Percentiles rank a stretch among this genome's conserved stretches.
These are phyloP conservation scores for Incumbomyces lentus DNA, from an alignment of 2,329 filamentous ascomycete genomes.

Conservation along the genomic window DNA sequence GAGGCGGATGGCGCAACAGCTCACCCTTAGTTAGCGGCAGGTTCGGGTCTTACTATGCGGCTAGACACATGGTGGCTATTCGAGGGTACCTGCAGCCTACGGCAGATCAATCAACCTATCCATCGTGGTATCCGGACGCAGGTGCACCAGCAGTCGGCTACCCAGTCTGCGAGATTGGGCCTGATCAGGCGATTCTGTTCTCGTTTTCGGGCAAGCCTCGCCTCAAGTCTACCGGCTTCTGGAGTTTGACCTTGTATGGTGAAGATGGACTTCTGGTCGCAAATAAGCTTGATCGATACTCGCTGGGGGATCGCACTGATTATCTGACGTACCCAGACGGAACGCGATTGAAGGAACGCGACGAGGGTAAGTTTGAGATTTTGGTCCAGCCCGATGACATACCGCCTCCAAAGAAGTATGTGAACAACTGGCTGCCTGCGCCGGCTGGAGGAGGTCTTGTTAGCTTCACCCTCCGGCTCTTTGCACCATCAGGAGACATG, in stretches of 20 bases:
- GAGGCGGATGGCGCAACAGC: constrained; percentile 6
- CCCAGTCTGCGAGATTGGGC: no score
- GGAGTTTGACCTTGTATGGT: constrained; percentile 21
- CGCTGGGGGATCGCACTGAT: constrained; percentile 20
- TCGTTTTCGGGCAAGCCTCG: constrained; percentile 21
- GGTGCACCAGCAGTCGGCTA: neutral
- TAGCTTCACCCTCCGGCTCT: no score
- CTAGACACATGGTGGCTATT: constrained; percentile 13
- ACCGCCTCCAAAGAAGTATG: constrained; percentile 21
- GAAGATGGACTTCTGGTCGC: constrained; percentile 18
- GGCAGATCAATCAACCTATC: constrained; percentile 18
- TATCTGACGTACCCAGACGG: constrained; percentile 23
- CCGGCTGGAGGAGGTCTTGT: no score
- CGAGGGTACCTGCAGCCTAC: constrained; percentile 15
- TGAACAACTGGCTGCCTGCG: constrained; percentile 3
- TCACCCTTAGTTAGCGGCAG: constrained; percentile 8
- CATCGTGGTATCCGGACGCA: constrained; percentile 4
- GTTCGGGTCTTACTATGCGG: constrained; percentile 12
- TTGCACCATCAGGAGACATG: no score
- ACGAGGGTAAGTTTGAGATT: constrained; percentile 18
- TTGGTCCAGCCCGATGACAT: constrained; percentile 22
- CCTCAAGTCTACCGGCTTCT: constrained; percentile 16
- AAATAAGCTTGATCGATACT: constrained; percentile 20
- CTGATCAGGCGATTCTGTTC: constrained; percentile 11
- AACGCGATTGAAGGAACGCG: neutral